Base-by-base conservation (phyloP, 345 rosid genomes). In the Litchi chinensis region DNA sequence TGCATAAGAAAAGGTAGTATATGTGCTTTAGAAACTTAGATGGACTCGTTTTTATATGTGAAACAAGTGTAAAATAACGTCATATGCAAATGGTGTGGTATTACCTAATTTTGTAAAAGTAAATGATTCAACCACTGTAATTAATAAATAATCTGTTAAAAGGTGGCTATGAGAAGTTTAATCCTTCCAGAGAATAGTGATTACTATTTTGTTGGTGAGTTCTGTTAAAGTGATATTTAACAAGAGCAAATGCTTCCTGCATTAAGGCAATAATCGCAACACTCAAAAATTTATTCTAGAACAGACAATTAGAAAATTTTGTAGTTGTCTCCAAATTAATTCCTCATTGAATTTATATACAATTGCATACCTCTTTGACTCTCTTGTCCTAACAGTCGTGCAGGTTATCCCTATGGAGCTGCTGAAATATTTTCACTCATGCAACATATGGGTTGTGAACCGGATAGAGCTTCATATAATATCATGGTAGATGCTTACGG, bases 401-500 rank as follows among this genome's bases (percentile, higher is more conserved):
- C 98, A 73, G 98, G 98, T 62, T 95, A 85, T 86, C 93, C 98
- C 16, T 86, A 84, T 41, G 98, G 95, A n/a, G 97, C 97, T 73
- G 94, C 98, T 46, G 98, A 95, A 81, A 85, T 93, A 72, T 95
- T 95, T 84, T 95, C 98, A 24, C 86, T 95, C 15, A 95, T 95
- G 97, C 95, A 91, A 80, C 95, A 95, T 82, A 90, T 91, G 97
- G 97, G 97, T 19, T 90, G 94, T 82, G 98, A 95, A 81, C 98
- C 97, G 59, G 98, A 93, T 80, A 83, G 95, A 86, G 98, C 97
- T 81, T 93, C 98, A 3, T 95, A 87, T 79, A 95, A 93, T 80
- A 95, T 95, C 73, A 89, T 95, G 97, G 98, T 95, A 5, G 98
- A 95, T 83, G 98, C 97, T 28, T 92, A 93, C 72, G 98, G 97